Evolutionary conservation across 1,139 yeast genomes (phyloP).

Genomic region (Protomyces lactucae-debilis): DNA sequence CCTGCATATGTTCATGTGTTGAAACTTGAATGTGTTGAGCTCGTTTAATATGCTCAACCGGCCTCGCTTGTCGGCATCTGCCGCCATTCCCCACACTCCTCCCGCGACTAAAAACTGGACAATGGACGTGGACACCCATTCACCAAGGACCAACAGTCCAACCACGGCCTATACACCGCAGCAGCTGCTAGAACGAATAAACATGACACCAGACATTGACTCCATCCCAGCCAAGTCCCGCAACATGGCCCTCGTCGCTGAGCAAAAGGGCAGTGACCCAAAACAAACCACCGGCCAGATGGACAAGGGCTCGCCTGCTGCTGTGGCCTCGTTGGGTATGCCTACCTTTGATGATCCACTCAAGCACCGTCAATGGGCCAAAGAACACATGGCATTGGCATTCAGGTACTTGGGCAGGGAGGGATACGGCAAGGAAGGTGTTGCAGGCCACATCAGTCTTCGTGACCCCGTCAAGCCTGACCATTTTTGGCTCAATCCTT

Average conservation of each 20-base stretch:
- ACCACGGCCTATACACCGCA: background rate
- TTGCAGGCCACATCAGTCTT: slow-evolving; percentile 75
- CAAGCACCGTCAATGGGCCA: slow-evolving; percentile 57
- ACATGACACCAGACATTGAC: background rate
- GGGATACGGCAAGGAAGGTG: slow-evolving; percentile 48
- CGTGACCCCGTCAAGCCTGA: slow-evolving; percentile 68
- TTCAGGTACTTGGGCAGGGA: slow-evolving; percentile 61
- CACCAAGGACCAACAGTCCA: background rate
- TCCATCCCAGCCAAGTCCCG: background rate
- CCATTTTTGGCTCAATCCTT: slow-evolving; percentile 77
- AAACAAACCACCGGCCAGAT: background rate
- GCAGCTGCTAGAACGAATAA: background rate
- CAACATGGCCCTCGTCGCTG: background rate
- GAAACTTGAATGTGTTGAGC: too few species aligned
- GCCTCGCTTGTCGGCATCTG: too few species aligned
- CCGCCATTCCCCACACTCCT: too few species aligned
- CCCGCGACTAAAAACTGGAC: too few species aligned
- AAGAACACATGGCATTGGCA: slow-evolving; percentile 77
- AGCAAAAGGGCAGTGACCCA: background rate
- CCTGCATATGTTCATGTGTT: too few species aligned
- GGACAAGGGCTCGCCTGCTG: slow-evolving; percentile 10
- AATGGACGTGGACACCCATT: background rate
- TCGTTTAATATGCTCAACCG: too few species aligned
- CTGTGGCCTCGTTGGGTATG: slow-evolving; percentile 6
- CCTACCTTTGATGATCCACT: slow-evolving; percentile 27